A percentile compares a stretch with the other conserved stretches of the same genome.
phyloP scores from a whole-genome alignment of 257 asterid species.

The Nemophila menziesii region DNA sequence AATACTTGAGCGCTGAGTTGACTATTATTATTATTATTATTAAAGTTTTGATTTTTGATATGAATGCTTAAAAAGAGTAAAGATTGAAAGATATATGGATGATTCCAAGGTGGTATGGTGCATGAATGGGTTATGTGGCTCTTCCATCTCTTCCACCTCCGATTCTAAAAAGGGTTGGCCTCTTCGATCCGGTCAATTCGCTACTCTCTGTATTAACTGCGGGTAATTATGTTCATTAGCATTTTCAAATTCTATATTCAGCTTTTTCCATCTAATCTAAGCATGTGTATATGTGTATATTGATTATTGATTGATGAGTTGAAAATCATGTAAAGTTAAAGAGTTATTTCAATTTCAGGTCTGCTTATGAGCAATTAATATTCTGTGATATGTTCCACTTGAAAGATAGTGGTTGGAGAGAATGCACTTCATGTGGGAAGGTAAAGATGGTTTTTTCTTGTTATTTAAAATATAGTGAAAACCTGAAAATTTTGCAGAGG shows the following conservation, averaged over 20 bases:
- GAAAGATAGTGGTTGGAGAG: conserved; percentile 90
- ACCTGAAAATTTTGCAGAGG: conserved; percentile 37
- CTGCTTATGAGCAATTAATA: conserved; percentile 57
- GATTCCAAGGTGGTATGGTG: conserved; percentile 16
- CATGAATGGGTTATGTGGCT: conserved; percentile 63
- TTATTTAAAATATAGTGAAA: conserved; percentile 1
- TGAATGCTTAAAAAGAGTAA: too few species aligned
- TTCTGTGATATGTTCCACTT: conserved; percentile 85
- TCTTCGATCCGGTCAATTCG: conserved; percentile 61
- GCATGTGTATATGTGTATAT: not conserved
- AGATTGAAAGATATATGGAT: too few species aligned
- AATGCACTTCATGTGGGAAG: conserved; percentile 81
- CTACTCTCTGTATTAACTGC: conserved; percentile 62
- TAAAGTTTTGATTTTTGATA: not conserved
- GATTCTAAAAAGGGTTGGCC: conserved; percentile 78
- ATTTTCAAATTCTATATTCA: too few species aligned
- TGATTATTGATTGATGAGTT: too few species aligned
- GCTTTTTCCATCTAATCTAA: conserved; percentile 3
- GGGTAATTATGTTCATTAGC: too few species aligned
- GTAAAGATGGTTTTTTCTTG: conserved; percentile 19
- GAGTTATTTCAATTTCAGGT: conserved; percentile 24
- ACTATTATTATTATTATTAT: too few species aligned
- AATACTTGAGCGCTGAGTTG: not conserved
- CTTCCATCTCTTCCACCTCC: conserved; percentile 19
- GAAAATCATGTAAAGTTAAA: too few species aligned